A percentile compares a stretch with the other conserved stretches of the same genome.
Conservation (phyloP, 192 early-diverging fungal genomes). For the Funneliformis geosporum region DNA sequence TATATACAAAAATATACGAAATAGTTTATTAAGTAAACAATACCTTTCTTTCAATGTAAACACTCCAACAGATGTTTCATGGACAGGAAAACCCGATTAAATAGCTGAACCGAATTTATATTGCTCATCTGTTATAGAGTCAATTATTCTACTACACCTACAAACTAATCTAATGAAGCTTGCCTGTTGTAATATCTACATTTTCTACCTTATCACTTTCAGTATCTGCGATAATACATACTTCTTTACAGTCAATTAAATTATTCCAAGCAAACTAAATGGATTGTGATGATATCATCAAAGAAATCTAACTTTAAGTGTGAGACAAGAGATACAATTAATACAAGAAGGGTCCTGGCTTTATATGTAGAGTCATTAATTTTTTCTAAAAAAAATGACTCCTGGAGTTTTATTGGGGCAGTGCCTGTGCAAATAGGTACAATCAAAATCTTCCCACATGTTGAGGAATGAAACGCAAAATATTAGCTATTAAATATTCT, state of each 20-base stretch:
- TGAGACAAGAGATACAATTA: not conserved
- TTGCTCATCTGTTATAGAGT: constrained; percentile 14
- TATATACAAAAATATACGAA: too few relatives aligned
- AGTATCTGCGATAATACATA: not conserved
- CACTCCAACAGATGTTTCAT: not conserved
- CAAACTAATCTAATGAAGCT: not conserved
- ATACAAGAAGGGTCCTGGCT: not conserved
- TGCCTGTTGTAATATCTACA: not conserved
- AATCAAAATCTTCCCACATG: not conserved
- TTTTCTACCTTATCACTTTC: not conserved
- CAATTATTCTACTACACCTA: not conserved
- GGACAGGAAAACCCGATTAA: not conserved
- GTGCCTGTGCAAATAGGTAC: constrained; percentile 17
- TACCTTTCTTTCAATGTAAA: not conserved
- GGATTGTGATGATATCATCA: constrained; percentile 9
- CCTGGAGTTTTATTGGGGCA: not conserved
- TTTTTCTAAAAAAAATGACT: not conserved
- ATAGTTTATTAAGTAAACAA: too few relatives aligned
- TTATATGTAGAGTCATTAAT: not conserved
- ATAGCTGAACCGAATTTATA: constrained; percentile 7
- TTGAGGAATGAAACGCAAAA: not conserved
- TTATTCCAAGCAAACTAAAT: too few relatives aligned
- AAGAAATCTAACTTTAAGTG: not conserved
- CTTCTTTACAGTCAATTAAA: not conserved
- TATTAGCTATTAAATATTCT: constrained; percentile 6